phyloP scores from a whole-genome alignment of 2,329 filamentous ascomycete genomes.

The Fusarium nanum region DNA sequence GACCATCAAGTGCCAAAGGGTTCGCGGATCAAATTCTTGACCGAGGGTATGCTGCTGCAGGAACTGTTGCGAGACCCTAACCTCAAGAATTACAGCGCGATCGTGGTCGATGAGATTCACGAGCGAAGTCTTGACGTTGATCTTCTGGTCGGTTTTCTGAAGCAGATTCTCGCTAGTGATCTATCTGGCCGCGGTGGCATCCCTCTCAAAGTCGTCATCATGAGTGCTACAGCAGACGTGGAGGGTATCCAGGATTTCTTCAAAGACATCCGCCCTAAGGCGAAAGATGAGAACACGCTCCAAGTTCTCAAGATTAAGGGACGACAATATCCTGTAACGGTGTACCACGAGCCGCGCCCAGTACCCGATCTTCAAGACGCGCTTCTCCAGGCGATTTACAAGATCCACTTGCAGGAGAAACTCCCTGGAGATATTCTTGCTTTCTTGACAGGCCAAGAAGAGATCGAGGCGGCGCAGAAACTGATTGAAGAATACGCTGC shows the following conservation, averaged over 20 bases:
- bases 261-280: constrained; percentile 47
- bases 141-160: constrained; percentile 87
- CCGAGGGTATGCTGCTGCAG: constrained; percentile 95
- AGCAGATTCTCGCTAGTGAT: constrained; percentile 75
- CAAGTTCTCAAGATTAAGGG: constrained; percentile 78
- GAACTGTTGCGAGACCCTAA: constrained; percentile 89
- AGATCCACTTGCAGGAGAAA: constrained; percentile 87
- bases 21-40: constrained; percentile 92
- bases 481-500: constrained; percentile 83
- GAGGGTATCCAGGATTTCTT: constrained; percentile 84
- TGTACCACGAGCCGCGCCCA: constrained; percentile 77
- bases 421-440: constrained; percentile 94
- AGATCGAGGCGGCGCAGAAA: constrained; percentile 84
- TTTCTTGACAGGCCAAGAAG: constrained; percentile 92
- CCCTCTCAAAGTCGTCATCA: constrained; percentile 88
- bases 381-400: constrained; percentile 83
- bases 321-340: constrained; percentile 85
- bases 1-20: constrained; percentile 85
- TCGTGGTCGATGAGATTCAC: constrained; percentile 97
- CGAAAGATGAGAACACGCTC: constrained; percentile 41
- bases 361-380: constrained; percentile 85
- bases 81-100: constrained; percentile 85
- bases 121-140: constrained; percentile 96
- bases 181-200: constrained; percentile 75
- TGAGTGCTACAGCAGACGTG: constrained; percentile 96